Percentiles rank a stretch among this genome's conserved stretches.
These are phyloP conservation scores for Pseudozyma thailandica DNA, from an alignment of 1,284 basidiomycete species.

Conservation along the genomic window DNA sequence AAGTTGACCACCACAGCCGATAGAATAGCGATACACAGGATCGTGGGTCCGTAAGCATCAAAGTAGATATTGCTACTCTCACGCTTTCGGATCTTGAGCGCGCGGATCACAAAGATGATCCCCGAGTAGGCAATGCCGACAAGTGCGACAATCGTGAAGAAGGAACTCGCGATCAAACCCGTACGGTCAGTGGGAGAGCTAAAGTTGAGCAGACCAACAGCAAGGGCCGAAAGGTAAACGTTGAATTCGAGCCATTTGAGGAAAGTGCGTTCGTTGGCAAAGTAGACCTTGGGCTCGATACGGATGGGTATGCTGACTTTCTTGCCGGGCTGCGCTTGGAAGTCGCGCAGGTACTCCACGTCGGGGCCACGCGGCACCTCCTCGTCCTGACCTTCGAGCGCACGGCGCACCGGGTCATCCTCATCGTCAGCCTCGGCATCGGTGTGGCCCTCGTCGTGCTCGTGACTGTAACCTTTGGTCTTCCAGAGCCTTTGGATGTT, in stretches of 20 bases:
- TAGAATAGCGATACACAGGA: constrained; percentile 61
- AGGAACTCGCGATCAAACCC: constrained; percentile 83
- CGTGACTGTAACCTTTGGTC: constrained; percentile 45
- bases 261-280: constrained; percentile 88
- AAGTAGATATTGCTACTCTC: constrained; percentile 66
- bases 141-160: constrained; percentile 91
- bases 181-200: constrained; percentile 78
- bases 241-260: constrained; percentile 85
- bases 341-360: constrained; percentile 76
- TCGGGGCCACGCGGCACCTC: constrained; percentile 70
- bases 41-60: constrained; percentile 62
- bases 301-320: constrained; percentile 90
- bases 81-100: constrained; percentile 73
- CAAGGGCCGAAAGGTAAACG: constrained; percentile 71
- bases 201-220: constrained; percentile 78
- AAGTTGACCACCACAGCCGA: constrained; percentile 63
- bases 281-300: constrained; percentile 97
- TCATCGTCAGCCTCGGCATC: constrained; percentile 68
- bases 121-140: constrained; percentile 88
- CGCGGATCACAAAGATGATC: constrained; percentile 86
- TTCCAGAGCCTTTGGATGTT: constrained; percentile 64
- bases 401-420: constrained; percentile 60
- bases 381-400: constrained; percentile 64
- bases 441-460: constrained; percentile 35
- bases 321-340: constrained; percentile 86